phyloP scores from a whole-genome alignment of 495 filamentous ascomycete genomes.

The Penicillium simplicissimum region DNA sequence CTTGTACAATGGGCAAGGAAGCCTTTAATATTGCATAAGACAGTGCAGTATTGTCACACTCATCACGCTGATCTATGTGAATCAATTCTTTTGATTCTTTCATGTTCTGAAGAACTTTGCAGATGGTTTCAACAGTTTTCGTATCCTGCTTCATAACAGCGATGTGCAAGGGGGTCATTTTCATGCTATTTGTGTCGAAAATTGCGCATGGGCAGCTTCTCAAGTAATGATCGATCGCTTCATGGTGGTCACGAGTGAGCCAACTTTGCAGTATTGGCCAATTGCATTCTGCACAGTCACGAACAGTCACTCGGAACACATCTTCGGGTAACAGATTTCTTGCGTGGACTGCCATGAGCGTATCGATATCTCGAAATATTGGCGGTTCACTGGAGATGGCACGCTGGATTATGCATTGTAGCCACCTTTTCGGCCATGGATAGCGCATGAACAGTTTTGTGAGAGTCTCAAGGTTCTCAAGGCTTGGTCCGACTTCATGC shows the following conservation, averaged over 20 bases:
- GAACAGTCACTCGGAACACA: background rate
- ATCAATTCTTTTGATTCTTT: background rate
- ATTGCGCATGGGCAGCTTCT: background rate
- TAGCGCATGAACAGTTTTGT: background rate
- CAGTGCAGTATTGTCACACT: background rate
- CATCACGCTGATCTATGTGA: constrained; percentile 1
- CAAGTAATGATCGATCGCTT: constrained; percentile 1
- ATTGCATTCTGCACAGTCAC: background rate
- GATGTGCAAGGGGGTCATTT: background rate
- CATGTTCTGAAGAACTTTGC: background rate
- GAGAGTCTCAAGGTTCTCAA: background rate
- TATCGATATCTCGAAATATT: constrained; percentile 1
- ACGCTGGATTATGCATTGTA: background rate
- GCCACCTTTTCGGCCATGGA: background rate
- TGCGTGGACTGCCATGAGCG: background rate
- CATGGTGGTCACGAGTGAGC: background rate
- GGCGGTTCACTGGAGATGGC: background rate
- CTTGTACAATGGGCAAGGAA: background rate
- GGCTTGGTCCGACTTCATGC: background rate
- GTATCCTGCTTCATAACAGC: constrained; percentile 2
- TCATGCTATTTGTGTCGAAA: background rate
- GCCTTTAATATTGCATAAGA: background rate
- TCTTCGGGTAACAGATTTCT: background rate
- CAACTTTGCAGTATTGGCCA: background rate
- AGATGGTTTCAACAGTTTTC: background rate